Evolutionary conservation across 139 green algal species (phyloP), one percentile per base, ranked within the genome.

Genomic region (Micractinium sp.): DNA sequence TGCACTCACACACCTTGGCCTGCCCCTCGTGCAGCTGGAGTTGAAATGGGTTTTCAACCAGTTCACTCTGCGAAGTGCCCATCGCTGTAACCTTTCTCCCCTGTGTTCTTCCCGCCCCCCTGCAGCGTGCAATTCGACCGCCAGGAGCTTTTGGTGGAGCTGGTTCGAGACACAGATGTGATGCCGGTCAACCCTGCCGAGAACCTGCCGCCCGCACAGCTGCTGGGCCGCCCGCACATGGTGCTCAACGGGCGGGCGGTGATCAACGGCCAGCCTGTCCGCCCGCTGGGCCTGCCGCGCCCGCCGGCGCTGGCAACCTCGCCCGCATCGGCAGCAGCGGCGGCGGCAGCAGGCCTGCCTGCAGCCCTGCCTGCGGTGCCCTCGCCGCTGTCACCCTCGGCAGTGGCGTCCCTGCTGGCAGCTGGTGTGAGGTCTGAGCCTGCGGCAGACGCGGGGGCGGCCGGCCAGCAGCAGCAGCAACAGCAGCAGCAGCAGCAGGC

Each of bases 51-150:
- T n/a, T n/a, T n/a, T n/a, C n/a, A n/a, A n/a, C n/a, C n/a, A n/a
- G n/a, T n/a, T n/a, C n/a, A n/a, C n/a, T n/a, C n/a, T n/a, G n/a
- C n/a, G n/a, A n/a, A n/a, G n/a, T n/a, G n/a, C n/a, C n/a, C n/a
- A n/a, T n/a, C n/a, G n/a, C n/a, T n/a, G n/a, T n/a, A n/a, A n/a
- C n/a, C 38, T 35, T 5, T 29, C 38, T 35, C 38, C 25, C 35
- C 61, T 12, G 33, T 36, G 7, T 35, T 38, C 22, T 53, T 85
- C 38, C 47, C 20, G 2, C 61, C 9, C 71, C 4, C 27, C 35
- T 92, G 81, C 89, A 94, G 96, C 85, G 93, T 98, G 9, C 96
- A 98, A 92, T 99, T 99, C 90, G 92, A 97, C 80, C 78, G 94
- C 74, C 89, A 89, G 23, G 95, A 99, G 85, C 94, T 99, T 63